A percentile compares a stretch with the other conserved stretches of the same genome.
Evolutionary conservation across 2,329 filamentous ascomycete genomes (phyloP).

Genomic region (Venturia aucupariae): DNA sequence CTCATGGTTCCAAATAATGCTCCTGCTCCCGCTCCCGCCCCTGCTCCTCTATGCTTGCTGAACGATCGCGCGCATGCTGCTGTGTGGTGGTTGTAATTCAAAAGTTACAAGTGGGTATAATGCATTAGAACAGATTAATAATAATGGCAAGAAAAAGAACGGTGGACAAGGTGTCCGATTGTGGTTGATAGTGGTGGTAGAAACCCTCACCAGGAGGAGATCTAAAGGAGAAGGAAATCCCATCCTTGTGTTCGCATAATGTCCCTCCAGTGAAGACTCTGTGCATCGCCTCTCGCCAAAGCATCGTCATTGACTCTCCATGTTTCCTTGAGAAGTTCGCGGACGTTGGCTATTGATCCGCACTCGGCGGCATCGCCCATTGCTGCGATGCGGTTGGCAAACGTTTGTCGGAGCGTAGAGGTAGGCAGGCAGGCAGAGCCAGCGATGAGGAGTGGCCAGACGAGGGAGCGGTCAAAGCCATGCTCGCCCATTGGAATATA

Average conservation of each 20-base stretch:
- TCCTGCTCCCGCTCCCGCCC: background rate
- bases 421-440: slow-evolving; percentile 66
- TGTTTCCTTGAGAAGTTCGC: slow-evolving; percentile 67
- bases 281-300: slow-evolving; percentile 38
- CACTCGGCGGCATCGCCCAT: slow-evolving; percentile 70
- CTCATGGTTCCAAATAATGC: no score
- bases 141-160: slow-evolving; percentile 9
- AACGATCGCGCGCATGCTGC: background rate
- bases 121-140: slow-evolving; percentile 9
- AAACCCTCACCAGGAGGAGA: slow-evolving; percentile 12
- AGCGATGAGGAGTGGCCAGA: slow-evolving; percentile 87
- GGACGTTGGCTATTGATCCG: slow-evolving; percentile 79
- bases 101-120: slow-evolving; percentile 12
- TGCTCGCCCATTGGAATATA: slow-evolving; percentile 71
- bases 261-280: slow-evolving; percentile 87
- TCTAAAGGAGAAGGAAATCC: slow-evolving; percentile 83
- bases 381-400: slow-evolving; percentile 62
- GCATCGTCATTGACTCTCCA: slow-evolving; percentile 68
- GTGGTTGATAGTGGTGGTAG: slow-evolving; percentile 15
- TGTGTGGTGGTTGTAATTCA: background rate
- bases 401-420: slow-evolving; percentile 68
- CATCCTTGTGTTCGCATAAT: slow-evolving; percentile 85
- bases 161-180: slow-evolving; percentile 22
- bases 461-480: slow-evolving; percentile 82
- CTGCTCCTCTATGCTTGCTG: slow-evolving; percentile 1